Evolutionary conservation across 2,329 filamentous ascomycete species (phyloP).

Genomic region (Hypomyces rosellus): DNA sequence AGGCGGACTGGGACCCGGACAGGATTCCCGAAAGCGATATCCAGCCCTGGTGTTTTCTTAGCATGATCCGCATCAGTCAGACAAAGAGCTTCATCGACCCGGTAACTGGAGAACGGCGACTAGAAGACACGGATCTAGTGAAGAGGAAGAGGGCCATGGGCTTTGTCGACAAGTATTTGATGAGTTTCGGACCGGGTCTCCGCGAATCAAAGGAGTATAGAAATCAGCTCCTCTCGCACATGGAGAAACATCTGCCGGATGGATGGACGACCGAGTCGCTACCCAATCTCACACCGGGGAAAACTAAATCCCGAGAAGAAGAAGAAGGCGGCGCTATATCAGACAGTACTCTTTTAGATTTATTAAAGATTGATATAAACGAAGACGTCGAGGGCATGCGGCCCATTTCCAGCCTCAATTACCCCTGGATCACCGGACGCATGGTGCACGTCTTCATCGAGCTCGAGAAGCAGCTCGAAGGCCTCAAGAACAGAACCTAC

Average conservation of each 20-base stretch:
- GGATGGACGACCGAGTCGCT: too few relatives aligned
- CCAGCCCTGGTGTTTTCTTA: conserved; percentile 18
- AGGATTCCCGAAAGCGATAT: conserved; percentile 30
- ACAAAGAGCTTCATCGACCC: conserved; percentile 22
- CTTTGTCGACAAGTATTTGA: not conserved
- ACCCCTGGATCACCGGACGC: conserved; percentile 19
- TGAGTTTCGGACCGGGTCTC: too few relatives aligned
- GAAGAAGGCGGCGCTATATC: not conserved
- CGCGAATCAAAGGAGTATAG: too few relatives aligned
- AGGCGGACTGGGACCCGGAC: conserved; percentile 29
- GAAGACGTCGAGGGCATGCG: conserved; percentile 1
- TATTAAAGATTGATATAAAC: not conserved
- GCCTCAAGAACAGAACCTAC: conserved; percentile 16
- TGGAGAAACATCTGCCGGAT: too few relatives aligned
- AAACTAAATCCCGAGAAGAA: not conserved
- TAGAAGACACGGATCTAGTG: conserved; percentile 6
- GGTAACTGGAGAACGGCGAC: conserved; percentile 12
- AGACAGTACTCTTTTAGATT: not conserved
- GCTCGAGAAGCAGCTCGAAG: conserved; percentile 24
- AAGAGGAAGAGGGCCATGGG: not conserved
- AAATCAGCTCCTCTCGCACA: too few relatives aligned
- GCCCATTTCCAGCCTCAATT: conserved; percentile 30
- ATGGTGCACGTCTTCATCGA: conserved; percentile 20
- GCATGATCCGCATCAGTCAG: conserved; percentile 21
- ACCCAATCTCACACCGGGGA: too few relatives aligned